A percentile compares a stretch with the other conserved stretches of the same genome.
Conservation (phyloP, 1,284 basidiomycete species). For the Caloboletus inedulis region DNA sequence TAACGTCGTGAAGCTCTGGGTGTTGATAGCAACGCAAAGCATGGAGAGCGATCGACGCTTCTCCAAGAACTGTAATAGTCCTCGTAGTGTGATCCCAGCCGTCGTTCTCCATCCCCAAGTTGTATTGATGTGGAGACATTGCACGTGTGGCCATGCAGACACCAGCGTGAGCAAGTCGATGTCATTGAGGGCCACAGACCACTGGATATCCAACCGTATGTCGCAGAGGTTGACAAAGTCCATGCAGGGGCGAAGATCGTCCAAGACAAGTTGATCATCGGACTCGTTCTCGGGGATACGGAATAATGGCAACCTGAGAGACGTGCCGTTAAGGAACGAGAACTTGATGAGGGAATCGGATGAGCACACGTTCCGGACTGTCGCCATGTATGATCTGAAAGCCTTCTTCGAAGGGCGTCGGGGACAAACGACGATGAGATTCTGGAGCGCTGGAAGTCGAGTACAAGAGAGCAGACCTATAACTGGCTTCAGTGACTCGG, state of each 20-base stretch:
- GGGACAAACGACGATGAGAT: background rate
- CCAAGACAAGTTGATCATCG: background rate
- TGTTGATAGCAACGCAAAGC: background rate
- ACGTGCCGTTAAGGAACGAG: background rate
- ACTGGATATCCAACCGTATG: background rate
- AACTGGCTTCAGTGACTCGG: background rate
- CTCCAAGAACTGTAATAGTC: background rate
- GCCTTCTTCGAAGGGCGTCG: background rate
- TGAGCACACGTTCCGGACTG: background rate
- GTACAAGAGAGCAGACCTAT: background rate
- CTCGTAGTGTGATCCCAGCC: background rate
- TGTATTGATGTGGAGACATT: background rate
- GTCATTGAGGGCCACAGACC: background rate
- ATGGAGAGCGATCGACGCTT: background rate
- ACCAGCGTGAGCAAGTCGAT: background rate
- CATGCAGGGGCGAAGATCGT: background rate
- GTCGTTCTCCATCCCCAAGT: slow-evolving; percentile 2
- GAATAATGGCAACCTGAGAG: background rate
- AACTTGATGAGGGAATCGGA: background rate
- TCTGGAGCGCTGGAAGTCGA: background rate
- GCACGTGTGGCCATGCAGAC: background rate
- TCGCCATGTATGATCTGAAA: background rate
- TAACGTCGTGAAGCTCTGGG: background rate
- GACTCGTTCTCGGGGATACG: background rate
- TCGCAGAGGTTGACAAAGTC: background rate